These are phyloP conservation scores for Mycosphaerella sp. DNA, from an alignment of 2,329 filamentous ascomycete genomes.

Conservation along the genomic window DNA sequence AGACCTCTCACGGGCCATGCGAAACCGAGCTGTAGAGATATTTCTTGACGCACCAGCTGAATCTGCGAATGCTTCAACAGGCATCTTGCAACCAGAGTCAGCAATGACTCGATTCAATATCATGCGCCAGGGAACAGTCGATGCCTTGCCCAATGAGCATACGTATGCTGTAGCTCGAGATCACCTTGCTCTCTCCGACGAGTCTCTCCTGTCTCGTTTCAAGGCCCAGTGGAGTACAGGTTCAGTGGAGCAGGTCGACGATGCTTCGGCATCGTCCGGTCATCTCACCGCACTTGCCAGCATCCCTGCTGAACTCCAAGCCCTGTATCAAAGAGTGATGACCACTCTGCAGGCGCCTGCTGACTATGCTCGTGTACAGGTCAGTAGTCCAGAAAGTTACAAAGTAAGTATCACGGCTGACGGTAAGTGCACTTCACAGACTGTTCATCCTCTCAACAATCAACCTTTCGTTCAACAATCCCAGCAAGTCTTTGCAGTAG, in stretches of 20 bases:
- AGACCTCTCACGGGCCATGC: constrained; percentile 91
- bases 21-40: constrained; percentile 89
- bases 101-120: constrained; percentile 27
- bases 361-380: constrained; percentile 39
- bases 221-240: constrained; percentile 13
- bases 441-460: constrained; percentile 45
- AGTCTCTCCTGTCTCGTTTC: constrained; percentile 17
- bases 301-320: constrained; percentile 14
- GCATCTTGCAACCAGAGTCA: constrained; percentile 26
- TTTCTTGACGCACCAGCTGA: constrained; percentile 47
- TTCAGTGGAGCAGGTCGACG: constrained; percentile 13
- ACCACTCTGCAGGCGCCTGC: constrained; percentile 31
- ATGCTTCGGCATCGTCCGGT: background rate
- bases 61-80: constrained; percentile 11
- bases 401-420: constrained; percentile 34
- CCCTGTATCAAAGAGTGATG: constrained; percentile 32
- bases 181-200: constrained; percentile 24
- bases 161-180: constrained; percentile 12
- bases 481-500: constrained; percentile 17
- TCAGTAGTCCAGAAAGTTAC: constrained; percentile 25
- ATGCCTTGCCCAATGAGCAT: background rate
- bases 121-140: constrained; percentile 2
- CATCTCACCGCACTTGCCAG: background rate
- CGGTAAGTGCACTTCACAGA: constrained; percentile 33
- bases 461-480: constrained; percentile 36